These are phyloP conservation scores for Ganoderma boninense DNA, from an alignment of 1,284 basidiomycete genomes.

Conservation along the genomic window DNA sequence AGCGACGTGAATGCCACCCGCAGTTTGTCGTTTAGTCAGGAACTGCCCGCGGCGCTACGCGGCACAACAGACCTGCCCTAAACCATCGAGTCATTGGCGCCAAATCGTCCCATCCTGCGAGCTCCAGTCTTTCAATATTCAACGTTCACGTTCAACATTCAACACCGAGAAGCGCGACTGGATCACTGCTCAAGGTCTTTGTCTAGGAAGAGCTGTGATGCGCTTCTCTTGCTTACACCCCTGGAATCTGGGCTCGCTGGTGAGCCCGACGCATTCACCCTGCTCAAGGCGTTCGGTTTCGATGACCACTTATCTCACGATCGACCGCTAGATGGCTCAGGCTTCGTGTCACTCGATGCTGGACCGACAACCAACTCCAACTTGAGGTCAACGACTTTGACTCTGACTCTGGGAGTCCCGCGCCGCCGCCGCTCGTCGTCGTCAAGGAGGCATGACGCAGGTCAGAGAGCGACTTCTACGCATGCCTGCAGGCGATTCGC, in stretches of 20 bases:
- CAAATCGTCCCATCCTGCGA: too few species aligned
- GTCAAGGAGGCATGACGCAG: slow-evolving; percentile 30
- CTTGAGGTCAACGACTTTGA: background rate
- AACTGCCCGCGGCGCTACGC: too few species aligned
- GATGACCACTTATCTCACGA: slow-evolving; percentile 23
- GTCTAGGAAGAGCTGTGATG: slow-evolving; percentile 9
- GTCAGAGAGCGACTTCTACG: slow-evolving; percentile 22
- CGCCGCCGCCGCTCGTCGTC: background rate
- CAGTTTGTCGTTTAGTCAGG: too few species aligned
- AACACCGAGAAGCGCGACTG: background rate
- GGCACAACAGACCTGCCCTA: too few species aligned
- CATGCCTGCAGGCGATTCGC: slow-evolving; percentile 7
- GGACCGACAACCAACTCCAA: too few species aligned
- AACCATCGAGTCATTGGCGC: too few species aligned
- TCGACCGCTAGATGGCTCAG: slow-evolving; percentile 23
- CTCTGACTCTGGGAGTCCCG: background rate
- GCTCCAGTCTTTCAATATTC: too few species aligned
- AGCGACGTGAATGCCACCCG: too few species aligned
- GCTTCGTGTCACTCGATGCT: slow-evolving; percentile 7
- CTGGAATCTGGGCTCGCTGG: background rate
- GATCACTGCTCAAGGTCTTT: too few species aligned
- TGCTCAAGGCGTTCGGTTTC: slow-evolving; percentile 16
- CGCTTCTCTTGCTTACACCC: slow-evolving; percentile 10
- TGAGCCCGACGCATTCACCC: slow-evolving; percentile 2
- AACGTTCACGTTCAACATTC: background rate